Base-by-base conservation (phyloP, 805 yeast genomes). In the Zygoascus bituminiphila region DNA sequence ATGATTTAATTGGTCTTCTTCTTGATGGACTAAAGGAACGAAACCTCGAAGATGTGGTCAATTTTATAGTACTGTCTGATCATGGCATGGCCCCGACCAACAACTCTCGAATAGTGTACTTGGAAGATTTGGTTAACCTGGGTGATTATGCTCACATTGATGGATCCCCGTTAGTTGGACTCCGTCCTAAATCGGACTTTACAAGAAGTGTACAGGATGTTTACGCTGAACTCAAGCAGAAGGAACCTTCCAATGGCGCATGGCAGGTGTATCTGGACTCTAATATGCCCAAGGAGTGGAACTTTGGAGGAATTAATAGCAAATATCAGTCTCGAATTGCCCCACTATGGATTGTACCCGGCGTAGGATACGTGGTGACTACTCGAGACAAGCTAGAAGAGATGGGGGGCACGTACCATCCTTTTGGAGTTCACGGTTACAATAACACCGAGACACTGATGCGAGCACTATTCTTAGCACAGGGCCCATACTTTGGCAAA, bases 1-100 rank as follows among this genome's bases (percentile, higher is more conserved):
- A 91, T 66, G 59, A 63, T 12, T 81, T 82, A 53, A 64, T 91
- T 12, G 74, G 71, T 14, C 61, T 68, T 4, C 50, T 87, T 36
- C 67, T 72, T 14, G 52, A 64, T 22, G 82, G 76, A 7, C 56
- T 89, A 19, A 50, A 59, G 0, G 58, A 62, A 17, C 70, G 95
- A 48, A 80, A 84, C 54, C 66, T 88, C 51, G 66, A 74, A 0
- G 72, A 79, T 20, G 72, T 87, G 38, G 84, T 84, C 17, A 89
- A 91, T 61, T 65, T 89, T 19, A 66, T 91, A 0, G 68, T 89
- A 39, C 84, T 89, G 2, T 85, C 95, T 41, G 96, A 89, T 63
- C 96, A 88, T 62, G 96, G 96, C 9, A 88, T 88, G 95, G 82
- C 94, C 0, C 91, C 95, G 5, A 84, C 95, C 1, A 75, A 86